phyloP scores from a whole-genome alignment of 768 basidiomycete genomes.

The Mycena chlorophos region DNA sequence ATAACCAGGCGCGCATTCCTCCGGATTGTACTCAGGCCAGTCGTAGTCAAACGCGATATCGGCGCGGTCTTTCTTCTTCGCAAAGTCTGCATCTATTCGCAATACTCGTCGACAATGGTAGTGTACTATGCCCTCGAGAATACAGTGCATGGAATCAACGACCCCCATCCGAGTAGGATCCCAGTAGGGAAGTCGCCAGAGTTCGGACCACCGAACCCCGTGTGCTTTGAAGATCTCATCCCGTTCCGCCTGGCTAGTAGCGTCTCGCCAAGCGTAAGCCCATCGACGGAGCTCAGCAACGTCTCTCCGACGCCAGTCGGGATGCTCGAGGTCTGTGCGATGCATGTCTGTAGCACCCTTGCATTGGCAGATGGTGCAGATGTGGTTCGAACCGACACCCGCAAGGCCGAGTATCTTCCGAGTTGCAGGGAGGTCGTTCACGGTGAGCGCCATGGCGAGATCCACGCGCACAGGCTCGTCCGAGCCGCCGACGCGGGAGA shows the following conservation, averaged over 20 bases:
- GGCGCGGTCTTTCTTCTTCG: constrained; percentile 3
- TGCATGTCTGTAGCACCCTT: constrained; percentile 6
- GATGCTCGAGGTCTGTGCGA: constrained; percentile 15
- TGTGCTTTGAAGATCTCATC: constrained; percentile 20
- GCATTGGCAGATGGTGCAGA: constrained; percentile 33
- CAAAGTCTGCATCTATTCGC: constrained; percentile 1
- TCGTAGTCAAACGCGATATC: constrained; percentile 10
- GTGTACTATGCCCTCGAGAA: constrained; percentile 28
- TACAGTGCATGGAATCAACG: constrained; percentile 40
- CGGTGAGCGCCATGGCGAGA: constrained; percentile 15
- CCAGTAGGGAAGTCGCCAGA: constrained; percentile 38
- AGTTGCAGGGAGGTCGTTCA: constrained; percentile 34
- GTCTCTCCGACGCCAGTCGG: constrained; percentile 20
- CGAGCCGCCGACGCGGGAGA: constrained; percentile 12
- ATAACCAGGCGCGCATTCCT: neutral
- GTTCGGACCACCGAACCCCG: constrained; percentile 30
- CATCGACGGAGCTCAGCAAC: constrained; percentile 5
- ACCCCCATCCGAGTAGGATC: constrained; percentile 32
- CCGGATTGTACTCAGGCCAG: constrained; percentile 3
- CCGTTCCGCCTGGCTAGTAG: constrained; percentile 11
- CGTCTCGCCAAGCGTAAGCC: constrained; percentile 26
- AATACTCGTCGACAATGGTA: constrained; percentile 22
- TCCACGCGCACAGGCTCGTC: neutral
- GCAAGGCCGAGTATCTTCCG: constrained; percentile 31
- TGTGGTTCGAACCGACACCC: constrained; percentile 23